phyloP scores from a whole-genome alignment of 2,329 filamentous ascomycete species.

The Fusarium miscanthi region DNA sequence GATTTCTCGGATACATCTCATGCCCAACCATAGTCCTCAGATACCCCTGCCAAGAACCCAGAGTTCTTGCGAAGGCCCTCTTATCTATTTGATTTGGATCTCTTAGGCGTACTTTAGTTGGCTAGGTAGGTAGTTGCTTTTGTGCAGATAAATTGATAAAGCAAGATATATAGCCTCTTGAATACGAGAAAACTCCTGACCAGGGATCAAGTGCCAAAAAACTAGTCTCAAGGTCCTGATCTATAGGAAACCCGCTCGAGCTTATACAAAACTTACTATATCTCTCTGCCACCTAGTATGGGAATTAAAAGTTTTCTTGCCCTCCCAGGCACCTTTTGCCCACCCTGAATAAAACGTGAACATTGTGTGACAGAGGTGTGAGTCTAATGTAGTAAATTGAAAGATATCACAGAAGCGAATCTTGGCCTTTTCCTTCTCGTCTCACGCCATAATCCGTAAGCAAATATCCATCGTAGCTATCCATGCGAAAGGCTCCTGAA shows the following conservation, averaged over 20 bases:
- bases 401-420: background rate
- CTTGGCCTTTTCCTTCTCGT: background rate
- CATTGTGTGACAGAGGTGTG: background rate
- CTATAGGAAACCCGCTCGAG: no score
- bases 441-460: background rate
- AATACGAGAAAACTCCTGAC: background rate
- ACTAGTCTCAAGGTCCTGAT: background rate
- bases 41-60: background rate
- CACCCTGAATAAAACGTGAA: background rate
- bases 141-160: background rate
- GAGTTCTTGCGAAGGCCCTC: background rate
- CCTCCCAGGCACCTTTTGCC: background rate
- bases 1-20: background rate
- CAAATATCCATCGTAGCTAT: background rate
- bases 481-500: constrained; percentile 2
- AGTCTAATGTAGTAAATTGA: constrained; percentile 5
- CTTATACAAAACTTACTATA: background rate
- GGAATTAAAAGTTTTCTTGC: background rate
- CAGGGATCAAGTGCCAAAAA: background rate
- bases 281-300: background rate
- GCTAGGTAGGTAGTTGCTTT: background rate
- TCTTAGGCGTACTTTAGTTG: background rate
- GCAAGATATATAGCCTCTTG: background rate
- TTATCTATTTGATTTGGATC: background rate
- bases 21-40: background rate